A percentile compares a stretch with the other conserved stretches of the same genome.
Conservation (phyloP, 208 protist species). For the Trypanosoma boissoni region DNA sequence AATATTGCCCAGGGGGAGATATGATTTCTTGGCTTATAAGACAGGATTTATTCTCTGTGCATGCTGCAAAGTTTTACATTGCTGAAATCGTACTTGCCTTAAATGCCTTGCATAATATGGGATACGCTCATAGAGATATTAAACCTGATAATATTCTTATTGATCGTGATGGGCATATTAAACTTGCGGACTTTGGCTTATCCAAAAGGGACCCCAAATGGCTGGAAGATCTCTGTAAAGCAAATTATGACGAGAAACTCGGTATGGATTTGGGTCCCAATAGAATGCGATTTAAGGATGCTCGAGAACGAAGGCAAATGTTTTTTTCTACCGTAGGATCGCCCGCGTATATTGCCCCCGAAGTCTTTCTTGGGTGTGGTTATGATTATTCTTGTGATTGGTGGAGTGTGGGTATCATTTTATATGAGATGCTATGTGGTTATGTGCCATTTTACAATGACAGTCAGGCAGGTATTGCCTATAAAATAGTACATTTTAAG, state of each 20-base stretch:
- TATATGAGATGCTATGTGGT: conserved; percentile 55
- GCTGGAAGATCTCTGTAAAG: conserved; percentile 8
- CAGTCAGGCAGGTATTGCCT: conserved; percentile 62
- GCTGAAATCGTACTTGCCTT: conserved; percentile 88
- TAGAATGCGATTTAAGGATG: conserved; percentile 24
- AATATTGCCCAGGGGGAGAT: conserved; percentile 94
- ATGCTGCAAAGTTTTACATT: conserved; percentile 73
- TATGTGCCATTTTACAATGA: conserved; percentile 43
- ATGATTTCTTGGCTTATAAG: conserved; percentile 95
- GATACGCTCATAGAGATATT: conserved; percentile 48
- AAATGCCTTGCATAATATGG: conserved; percentile 88
- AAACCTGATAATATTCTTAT: conserved; percentile 58
- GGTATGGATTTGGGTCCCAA: conserved; percentile 7
- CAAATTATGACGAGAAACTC: conserved; percentile 3
- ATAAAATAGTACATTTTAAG: conserved; percentile 87
- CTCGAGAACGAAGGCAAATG: conserved; percentile 26
- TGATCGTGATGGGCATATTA: conserved; percentile 44
- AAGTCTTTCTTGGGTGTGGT: conserved; percentile 31
- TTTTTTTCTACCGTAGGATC: conserved; percentile 87
- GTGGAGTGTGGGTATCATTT: conserved; percentile 58
- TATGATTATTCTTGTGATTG: conserved; percentile 50
- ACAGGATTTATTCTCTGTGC: conserved; percentile 87
- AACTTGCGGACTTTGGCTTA: conserved; percentile 61
- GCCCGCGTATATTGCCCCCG: conserved; percentile 58
- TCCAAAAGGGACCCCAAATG: conserved; percentile 26